Evolutionary conservation across 768 basidiomycete species (phyloP), one percentile per base, ranked within the genome.

Genomic region (Gymnopilus junonius): DNA sequence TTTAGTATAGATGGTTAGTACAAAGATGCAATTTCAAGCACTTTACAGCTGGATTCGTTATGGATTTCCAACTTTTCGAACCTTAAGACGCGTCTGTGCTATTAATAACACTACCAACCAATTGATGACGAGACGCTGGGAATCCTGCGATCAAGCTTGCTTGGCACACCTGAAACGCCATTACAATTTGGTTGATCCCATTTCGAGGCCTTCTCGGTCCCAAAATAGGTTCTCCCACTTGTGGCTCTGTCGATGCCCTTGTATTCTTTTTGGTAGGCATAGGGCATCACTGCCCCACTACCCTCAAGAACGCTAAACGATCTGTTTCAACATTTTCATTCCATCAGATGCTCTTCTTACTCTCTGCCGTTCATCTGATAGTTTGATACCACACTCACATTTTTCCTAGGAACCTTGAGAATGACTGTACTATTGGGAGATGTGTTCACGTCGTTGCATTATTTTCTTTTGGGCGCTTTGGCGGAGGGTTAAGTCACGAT

Each of bases 201-300:
- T 27, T 31, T n/a, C 27, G 29, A 14, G 48, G 48, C 12, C 29
- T n/a, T 51, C n/a, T 29, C 48, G 48, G 48, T 51, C 31, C 48
- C 29, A 51, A 51, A 51, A 8, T n/a, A 17, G 31, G 48, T 6
- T 1, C 15, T 51, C 8, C 17, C 17, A 32, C 29, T 15, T 29
- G 8, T 32, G 31, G 8, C 48, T 32, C 48, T 27, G 6, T 25
- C 25, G 25, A 25, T 46, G 45, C 21, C 48, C 48, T 51, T 51
- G 48, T 51, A 51, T 51, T 51, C 48, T 51, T 51, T 51, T 31
- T n/a, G 48, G 48, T n/a, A 51, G 40, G 40, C n/a, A 10, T 20
- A 42, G 40, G 40, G 40, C 40, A 42, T 20, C 20, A 1, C 17
- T 42, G 35, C 11, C n/a, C 40, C 40, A 42, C 40, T 20, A 20